These are phyloP conservation scores for Entoloma clypeatum DNA, from an alignment of 1,284 basidiomycete genomes.

Conservation along the genomic window DNA sequence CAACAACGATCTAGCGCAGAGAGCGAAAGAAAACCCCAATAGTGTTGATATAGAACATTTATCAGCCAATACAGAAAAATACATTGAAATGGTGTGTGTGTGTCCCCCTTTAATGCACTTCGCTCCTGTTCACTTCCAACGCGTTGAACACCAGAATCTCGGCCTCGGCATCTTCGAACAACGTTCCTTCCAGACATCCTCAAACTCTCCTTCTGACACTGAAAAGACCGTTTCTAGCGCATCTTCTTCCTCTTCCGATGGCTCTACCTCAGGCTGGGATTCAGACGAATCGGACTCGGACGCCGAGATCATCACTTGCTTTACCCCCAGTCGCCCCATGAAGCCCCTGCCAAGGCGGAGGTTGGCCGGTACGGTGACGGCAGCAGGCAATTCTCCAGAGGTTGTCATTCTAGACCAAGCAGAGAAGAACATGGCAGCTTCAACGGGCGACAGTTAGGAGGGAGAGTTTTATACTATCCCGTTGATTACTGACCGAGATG, in stretches of 20 bases:
- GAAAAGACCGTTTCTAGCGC: constrained; percentile 28
- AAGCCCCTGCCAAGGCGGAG: constrained; percentile 19
- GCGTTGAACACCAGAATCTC: constrained; percentile 44
- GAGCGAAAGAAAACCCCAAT: constrained; percentile 42
- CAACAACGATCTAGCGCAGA: constrained; percentile 47
- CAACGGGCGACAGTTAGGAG: no score
- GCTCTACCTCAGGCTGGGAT: constrained; percentile 28
- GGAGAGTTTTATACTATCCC: no score
- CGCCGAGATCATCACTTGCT: constrained; percentile 22
- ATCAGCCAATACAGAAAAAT: constrained; percentile 39
- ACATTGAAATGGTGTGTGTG: constrained; percentile 62
- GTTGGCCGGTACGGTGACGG: neutral
- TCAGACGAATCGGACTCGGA: constrained; percentile 25
- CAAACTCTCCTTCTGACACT: constrained; percentile 13
- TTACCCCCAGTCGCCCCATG: constrained; percentile 18
- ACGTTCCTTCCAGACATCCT: constrained; percentile 17
- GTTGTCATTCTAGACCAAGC: constrained; percentile 13
- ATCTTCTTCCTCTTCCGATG: constrained; percentile 25
- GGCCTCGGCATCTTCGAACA: constrained; percentile 62
- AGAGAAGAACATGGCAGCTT: no score
- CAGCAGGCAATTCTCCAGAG: constrained; percentile 3
- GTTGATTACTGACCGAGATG: no score
- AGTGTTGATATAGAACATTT: constrained; percentile 66
- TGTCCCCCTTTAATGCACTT: constrained; percentile 8
- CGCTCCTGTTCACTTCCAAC: neutral